Conservation (phyloP, 345 rosid species). For the Lepidium didymum region DNA sequence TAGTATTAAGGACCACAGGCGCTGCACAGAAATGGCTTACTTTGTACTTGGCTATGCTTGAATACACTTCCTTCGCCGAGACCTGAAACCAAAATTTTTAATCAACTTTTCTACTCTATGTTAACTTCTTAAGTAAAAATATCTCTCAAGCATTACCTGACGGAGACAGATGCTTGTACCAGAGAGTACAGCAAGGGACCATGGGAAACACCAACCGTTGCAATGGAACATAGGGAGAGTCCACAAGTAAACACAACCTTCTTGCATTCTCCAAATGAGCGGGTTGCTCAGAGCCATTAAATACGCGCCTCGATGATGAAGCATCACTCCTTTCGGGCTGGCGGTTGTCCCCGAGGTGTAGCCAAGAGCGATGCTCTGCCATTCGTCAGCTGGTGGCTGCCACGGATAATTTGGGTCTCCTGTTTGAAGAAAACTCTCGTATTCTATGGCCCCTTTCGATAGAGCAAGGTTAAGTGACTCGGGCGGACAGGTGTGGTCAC, state of each 20-base stretch:
- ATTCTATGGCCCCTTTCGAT: slow-evolving; percentile 73
- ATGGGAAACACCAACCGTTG: slow-evolving; percentile 86
- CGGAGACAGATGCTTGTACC: slow-evolving; percentile 87
- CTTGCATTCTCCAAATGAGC: slow-evolving; percentile 82
- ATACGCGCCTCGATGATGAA: slow-evolving; percentile 88
- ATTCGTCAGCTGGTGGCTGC: slow-evolving; percentile 86
- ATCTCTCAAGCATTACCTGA: slow-evolving; percentile 46
- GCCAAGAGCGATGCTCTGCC: slow-evolving; percentile 92
- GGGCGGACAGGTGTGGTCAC: slow-evolving; percentile 64
- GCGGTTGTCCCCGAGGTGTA: slow-evolving; percentile 98
- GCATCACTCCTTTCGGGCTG: slow-evolving; percentile 84
- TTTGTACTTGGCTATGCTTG: slow-evolving; percentile 59
- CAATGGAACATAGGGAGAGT: slow-evolving; percentile 95
- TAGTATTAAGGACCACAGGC: slow-evolving; percentile 79
- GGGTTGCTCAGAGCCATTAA: slow-evolving; percentile 60
- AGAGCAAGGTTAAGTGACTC: slow-evolving; percentile 43
- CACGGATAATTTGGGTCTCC: slow-evolving; percentile 74
- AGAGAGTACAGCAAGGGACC: slow-evolving; percentile 79
- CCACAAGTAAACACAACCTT: slow-evolving; percentile 85
- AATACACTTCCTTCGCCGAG: slow-evolving; percentile 71
- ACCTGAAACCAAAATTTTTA: slow-evolving; percentile 45
- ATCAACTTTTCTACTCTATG: not conserved
- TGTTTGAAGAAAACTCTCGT: slow-evolving; percentile 62
- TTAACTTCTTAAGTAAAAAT: not conserved
- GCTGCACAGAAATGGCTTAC: slow-evolving; percentile 93